phyloP scores from a whole-genome alignment of 2,329 filamentous ascomycete species.

The Mariannaea elegans region DNA sequence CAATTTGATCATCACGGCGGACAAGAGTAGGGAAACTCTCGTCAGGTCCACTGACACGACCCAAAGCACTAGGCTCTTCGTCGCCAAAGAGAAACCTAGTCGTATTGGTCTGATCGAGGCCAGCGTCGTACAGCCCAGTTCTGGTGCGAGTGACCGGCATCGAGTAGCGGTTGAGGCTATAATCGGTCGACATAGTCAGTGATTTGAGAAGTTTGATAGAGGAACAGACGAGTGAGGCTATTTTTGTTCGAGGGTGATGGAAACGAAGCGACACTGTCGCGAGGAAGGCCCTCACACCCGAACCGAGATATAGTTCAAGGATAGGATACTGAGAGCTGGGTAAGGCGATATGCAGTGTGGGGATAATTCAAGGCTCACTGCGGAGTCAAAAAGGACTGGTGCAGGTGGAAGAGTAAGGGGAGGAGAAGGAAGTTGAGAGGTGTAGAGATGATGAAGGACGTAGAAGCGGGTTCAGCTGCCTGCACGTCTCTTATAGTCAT shows the following conservation, averaged over 20 bases:
- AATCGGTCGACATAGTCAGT: slow-evolving; percentile 36
- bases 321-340: not conserved
- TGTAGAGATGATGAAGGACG: not conserved
- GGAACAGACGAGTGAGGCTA: not conserved
- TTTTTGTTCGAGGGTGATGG: not conserved
- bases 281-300: not conserved
- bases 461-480: slow-evolving; percentile 3
- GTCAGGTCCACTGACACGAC: slow-evolving; percentile 68
- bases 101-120: slow-evolving; percentile 84
- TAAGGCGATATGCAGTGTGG: not conserved
- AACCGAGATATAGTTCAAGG: not conserved
- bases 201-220: not conserved
- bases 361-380: not conserved
- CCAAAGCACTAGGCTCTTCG: slow-evolving; percentile 67
- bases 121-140: slow-evolving; percentile 72
- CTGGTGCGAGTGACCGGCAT: slow-evolving; percentile 85
- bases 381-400: not conserved
- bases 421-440: not conserved
- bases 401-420: not conserved
- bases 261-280: not conserved
- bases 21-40: slow-evolving; percentile 89
- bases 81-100: slow-evolving; percentile 87
- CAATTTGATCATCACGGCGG: slow-evolving; percentile 67
- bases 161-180: slow-evolving; percentile 87
- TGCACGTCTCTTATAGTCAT: not conserved